Evolutionary conservation across 768 basidiomycete species (phyloP).

Genomic region (Tulasnella sp.): DNA sequence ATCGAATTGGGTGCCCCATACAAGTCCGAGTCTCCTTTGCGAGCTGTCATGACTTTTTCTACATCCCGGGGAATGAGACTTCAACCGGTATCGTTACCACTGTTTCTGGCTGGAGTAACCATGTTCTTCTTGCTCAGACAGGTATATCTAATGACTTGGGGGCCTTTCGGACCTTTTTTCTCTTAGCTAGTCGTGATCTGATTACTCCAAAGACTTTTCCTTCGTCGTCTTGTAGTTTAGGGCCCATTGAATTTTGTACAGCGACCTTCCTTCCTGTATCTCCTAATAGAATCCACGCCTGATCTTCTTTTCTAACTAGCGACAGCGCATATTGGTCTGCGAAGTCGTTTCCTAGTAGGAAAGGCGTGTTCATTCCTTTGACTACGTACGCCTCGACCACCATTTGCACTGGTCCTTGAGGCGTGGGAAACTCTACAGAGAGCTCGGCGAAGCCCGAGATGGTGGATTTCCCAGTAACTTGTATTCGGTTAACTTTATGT

Average conservation of each 20-base stretch:
- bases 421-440: not conserved
- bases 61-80: not conserved
- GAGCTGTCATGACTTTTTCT: not conserved
- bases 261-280: not conserved
- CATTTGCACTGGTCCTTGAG: not conserved
- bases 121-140: not conserved
- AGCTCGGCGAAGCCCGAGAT: slow-evolving; percentile 21
- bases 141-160: not conserved
- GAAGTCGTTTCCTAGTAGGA: slow-evolving; percentile 21
- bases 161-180: not conserved
- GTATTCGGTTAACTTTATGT: slow-evolving; percentile 24
- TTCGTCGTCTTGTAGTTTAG: not conserved
- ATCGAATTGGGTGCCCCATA: not conserved
- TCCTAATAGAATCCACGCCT: not conserved
- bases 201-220: not conserved
- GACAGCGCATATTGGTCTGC: slow-evolving; percentile 1
- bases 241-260: not conserved
- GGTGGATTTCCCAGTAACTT: slow-evolving; percentile 24
- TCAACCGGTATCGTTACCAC: not conserved
- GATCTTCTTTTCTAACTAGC: not conserved
- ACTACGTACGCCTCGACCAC: slow-evolving; percentile 11
- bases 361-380: slow-evolving; percentile 19
- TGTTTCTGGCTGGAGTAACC: not conserved
- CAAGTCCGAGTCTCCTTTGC: not conserved
- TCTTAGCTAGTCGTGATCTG: not conserved